These are phyloP conservation scores for Gossypium sturtianum DNA, from an alignment of 345 rosid species.

Conservation along the genomic window DNA sequence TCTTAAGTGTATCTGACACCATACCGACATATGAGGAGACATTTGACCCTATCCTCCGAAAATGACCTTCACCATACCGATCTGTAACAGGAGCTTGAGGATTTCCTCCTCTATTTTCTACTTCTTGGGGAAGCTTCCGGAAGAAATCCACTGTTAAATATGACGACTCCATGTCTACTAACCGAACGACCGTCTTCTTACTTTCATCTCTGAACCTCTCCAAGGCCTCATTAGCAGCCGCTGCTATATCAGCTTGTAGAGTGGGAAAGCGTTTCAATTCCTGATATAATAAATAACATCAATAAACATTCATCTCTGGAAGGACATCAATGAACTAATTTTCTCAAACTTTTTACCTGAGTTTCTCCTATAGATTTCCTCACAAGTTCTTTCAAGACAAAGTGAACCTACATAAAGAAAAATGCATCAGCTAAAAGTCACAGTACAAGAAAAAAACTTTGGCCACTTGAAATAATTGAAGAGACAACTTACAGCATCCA, in stretches of 20 bases:
- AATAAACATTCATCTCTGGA: neutral
- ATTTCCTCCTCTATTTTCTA: constrained; percentile 37
- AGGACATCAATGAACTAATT: neutral
- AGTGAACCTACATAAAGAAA: constrained; percentile 44
- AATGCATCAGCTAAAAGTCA: neutral
- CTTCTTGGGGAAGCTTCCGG: constrained; percentile 53
- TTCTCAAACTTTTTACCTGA: constrained; percentile 32
- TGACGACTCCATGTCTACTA: constrained; percentile 77
- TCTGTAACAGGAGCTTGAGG: constrained; percentile 28
- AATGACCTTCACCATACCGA: constrained; percentile 47
- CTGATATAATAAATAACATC: constrained; percentile 26
- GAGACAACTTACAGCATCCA: constrained; percentile 52
- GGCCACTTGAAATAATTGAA: neutral
- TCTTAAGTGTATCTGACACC: constrained; percentile 51
- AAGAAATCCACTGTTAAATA: constrained; percentile 64
- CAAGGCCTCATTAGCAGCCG: constrained; percentile 41
- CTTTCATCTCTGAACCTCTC: constrained; percentile 54
- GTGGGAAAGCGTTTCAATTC: constrained; percentile 63
- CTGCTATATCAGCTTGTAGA: constrained; percentile 52
- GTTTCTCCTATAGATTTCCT: constrained; percentile 54
- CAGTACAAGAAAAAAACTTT: neutral
- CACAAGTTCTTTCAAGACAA: constrained; percentile 55
- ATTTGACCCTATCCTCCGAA: constrained; percentile 51
- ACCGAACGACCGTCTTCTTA: constrained; percentile 43
- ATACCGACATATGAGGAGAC: constrained; percentile 48